phyloP scores from a whole-genome alignment of 129 eudicot species.

The Centella asiatica region DNA sequence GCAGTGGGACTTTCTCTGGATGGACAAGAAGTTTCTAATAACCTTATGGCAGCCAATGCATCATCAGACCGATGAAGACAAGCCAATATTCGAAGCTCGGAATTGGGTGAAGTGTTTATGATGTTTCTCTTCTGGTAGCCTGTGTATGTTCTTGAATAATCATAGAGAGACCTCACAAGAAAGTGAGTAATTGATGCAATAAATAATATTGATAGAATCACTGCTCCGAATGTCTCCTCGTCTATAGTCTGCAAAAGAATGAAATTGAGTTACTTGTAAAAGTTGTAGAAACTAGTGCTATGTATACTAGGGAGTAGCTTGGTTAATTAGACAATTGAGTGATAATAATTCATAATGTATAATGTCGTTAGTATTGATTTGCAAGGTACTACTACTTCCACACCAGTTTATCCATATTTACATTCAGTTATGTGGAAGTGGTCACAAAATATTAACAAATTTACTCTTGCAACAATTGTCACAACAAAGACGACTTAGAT shows the following conservation, averaged over 20 bases:
- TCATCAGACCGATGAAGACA: constrained; percentile 37
- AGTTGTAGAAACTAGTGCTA: too few species aligned
- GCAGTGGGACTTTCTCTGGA: constrained; percentile 25
- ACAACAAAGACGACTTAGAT: too few species aligned
- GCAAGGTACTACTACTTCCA: too few species aligned
- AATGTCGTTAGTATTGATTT: too few species aligned
- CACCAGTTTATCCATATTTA: too few species aligned
- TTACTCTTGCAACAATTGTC: too few species aligned
- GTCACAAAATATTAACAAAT: too few species aligned
- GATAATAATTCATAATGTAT: too few species aligned
- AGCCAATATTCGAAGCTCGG: constrained; percentile 32
- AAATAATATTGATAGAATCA: constrained; percentile 14
- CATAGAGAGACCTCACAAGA: constrained; percentile 19
- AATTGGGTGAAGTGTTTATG: constrained; percentile 10
- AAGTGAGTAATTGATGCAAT: constrained; percentile 9
- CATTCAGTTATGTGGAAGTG: too few species aligned
- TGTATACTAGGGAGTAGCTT: too few species aligned
- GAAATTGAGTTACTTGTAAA: too few species aligned
- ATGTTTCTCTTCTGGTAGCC: constrained; percentile 39
- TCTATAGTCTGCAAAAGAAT: constrained; percentile 24
- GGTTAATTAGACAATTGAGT: too few species aligned
- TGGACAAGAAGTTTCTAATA: constrained; percentile 27
- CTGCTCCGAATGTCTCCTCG: constrained; percentile 21
- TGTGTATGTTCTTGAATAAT: constrained; percentile 27
- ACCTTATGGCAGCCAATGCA: constrained; percentile 20